Base-by-base conservation (phyloP, 2,329 filamentous ascomycete genomes). In the Amylocarpus encephaloides region DNA sequence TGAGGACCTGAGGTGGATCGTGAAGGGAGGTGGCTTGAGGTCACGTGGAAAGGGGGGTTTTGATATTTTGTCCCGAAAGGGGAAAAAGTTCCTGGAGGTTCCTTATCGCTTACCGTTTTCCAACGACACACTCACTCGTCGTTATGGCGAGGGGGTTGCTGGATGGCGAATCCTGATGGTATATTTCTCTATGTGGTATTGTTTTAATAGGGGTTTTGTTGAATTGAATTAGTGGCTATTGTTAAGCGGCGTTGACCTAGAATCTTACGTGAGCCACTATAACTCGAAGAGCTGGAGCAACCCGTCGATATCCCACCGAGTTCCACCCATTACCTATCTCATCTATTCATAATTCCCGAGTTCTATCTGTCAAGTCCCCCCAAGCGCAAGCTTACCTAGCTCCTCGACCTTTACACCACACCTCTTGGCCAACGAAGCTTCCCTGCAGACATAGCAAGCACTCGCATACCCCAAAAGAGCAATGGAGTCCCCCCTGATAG, bases 401-500 rank as follows among this genome's bases (percentile, higher is more conserved):
- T 26, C n/a, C n/a, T n/a, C n/a, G n/a, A n/a, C n/a, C n/a, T n/a
- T 36, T 26, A 9, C 12, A 2, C 40, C 40, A 43, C 40, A 22
- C 29, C 40, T 46, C 13, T 36, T 22, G 44, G 36, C 22, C 22
- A 35, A 9, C 30, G 29, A 29, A 33, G 38, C 36, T 29, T 30
- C 15, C 46, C 39, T 19, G 26, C 11, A 7, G 16, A 26, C 26
- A 33, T 35, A 26, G n/a, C 33, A 29, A 10, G 7, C 11, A n/a
- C 15, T 41, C 29, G 26, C 29, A 19, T 49, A 15, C 22, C 56
- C 56, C 51, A 54, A 59, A 51, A 43, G 48, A 57, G 57, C 48
- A 56, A 59, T 55, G 32, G 26, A 54, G 48, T 59, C 57, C 57
- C 57, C 36, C 36, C 33, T 47, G 43, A 40, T 50, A 19, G 36